Evolutionary conservation across 2,329 filamentous ascomycete genomes (phyloP), one percentile per base, ranked within the genome.

Genomic region (Colletotrichum sp.): DNA sequence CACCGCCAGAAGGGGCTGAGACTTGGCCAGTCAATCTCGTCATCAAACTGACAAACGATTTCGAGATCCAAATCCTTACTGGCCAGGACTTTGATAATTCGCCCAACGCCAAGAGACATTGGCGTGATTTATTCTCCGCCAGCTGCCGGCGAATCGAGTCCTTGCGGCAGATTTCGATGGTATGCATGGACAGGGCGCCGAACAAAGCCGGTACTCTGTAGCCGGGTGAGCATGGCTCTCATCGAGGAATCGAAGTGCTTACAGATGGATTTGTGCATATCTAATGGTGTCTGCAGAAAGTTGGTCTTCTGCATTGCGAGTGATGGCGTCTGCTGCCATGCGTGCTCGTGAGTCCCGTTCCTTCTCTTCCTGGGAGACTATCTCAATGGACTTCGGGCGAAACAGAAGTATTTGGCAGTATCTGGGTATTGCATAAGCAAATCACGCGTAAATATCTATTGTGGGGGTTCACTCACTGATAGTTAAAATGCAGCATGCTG

Each of bases 61-160:
- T 70, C 4, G 59, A 64, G 8, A 74, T 74, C 71, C 71, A 70
- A 1, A 70, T 7, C 12, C 48, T 59, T 7, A 74, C 71, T 13
- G 71, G 71, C 71, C 71, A 74, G n/a, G 66, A 70, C 32, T 61
- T 70, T 13, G 66, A 74, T 6, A 70, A 30, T 21, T 74, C 65
- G 8, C 71, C 58, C 24, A 70, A 12, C 1, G 71, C 71, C 7
- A 74, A 26, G 7, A 74, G 43, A 34, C 71, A 74, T 14, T 74
- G 66, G 9, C 71, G 58, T 5, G 66, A 70, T 4, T 70, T 74
- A 34, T 74, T 74, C 28, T 74, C 66, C 13, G 71, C 66, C 0
- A 74, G 58, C 58, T 74, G 59, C 13, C 59, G 59, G 21, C 58
- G 71, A 13, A 74, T 48, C 1, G 59, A 59, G 14, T 64, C 65